Evolutionary conservation across 768 basidiomycete species (phyloP).

Genomic region (Hemileccinum impolitum): DNA sequence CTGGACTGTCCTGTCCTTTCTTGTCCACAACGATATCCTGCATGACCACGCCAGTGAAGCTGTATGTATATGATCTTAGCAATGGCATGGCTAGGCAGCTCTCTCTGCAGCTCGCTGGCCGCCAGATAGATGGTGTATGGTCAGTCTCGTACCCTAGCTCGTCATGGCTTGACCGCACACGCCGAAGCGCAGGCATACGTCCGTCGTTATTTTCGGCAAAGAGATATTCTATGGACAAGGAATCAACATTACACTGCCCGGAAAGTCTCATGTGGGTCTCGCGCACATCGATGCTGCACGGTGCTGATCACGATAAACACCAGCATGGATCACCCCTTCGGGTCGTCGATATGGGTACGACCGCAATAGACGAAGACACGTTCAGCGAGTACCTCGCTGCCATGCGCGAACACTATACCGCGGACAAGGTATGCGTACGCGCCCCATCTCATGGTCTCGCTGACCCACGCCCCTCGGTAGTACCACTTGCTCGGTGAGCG

Average conservation of each 20-base stretch:
- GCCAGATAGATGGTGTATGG: slow-evolving; percentile 94
- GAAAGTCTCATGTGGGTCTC: slow-evolving; percentile 71
- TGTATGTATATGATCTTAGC: slow-evolving; percentile 91
- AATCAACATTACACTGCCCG: slow-evolving; percentile 67
- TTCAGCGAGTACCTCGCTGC: slow-evolving; percentile 81
- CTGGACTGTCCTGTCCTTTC: background rate
- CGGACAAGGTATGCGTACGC: slow-evolving; percentile 66
- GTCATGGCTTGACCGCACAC: background rate
- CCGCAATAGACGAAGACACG: slow-evolving; percentile 77
- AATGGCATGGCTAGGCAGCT: slow-evolving; percentile 79
- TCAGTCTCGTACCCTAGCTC: slow-evolving; percentile 31
- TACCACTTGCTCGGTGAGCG: slow-evolving; percentile 78
- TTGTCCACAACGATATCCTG: background rate
- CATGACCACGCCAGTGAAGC: slow-evolving; percentile 50
- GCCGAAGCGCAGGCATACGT: slow-evolving; percentile 72
- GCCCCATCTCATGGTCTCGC: background rate
- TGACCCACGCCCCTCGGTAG: slow-evolving; percentile 34
- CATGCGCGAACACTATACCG: slow-evolving; percentile 78
- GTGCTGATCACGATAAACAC: background rate
- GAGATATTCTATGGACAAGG: slow-evolving; percentile 93
- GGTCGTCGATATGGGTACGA: slow-evolving; percentile 73
- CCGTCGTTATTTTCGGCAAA: slow-evolving; percentile 80
- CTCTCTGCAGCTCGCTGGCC: slow-evolving; percentile 78
- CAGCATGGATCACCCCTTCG: slow-evolving; percentile 77
- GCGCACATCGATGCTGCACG: background rate